Evolutionary conservation across 805 yeast genomes (phyloP).

Genomic region (Kodamaea fukazawae): DNA sequence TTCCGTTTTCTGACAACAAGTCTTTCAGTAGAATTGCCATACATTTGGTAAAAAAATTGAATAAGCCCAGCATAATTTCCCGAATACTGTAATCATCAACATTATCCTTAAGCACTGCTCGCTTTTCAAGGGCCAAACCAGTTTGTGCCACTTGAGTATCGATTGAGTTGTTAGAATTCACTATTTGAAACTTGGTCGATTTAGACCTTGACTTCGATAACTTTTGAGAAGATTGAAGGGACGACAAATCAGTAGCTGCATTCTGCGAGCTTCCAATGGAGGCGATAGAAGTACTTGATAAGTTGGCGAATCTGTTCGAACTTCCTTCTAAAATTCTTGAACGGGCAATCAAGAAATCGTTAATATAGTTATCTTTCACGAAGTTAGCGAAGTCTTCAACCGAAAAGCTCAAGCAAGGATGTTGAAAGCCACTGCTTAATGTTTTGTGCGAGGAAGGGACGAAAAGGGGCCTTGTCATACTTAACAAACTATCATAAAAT

Average conservation of each 20-base stretch:
- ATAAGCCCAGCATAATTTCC: constrained; percentile 30
- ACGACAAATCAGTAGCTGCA: neutral
- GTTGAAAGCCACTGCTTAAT: constrained; percentile 20
- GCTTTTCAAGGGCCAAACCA: neutral
- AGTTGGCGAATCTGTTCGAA: neutral
- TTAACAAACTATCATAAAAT: constrained; percentile 20
- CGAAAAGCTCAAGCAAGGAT: constrained; percentile 24
- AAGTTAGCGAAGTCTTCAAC: constrained; percentile 28
- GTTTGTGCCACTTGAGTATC: constrained; percentile 8
- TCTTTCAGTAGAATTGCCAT: constrained; percentile 24
- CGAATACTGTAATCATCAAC: constrained; percentile 25
- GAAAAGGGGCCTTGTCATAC: constrained; percentile 23
- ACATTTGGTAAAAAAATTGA: constrained; percentile 23
- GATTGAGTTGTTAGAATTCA: constrained; percentile 13
- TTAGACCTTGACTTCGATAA: constrained; percentile 7
- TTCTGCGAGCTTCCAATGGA: neutral
- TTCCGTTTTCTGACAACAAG: constrained; percentile 8
- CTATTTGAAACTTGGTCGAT: constrained; percentile 9
- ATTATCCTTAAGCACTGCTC: constrained; percentile 7
- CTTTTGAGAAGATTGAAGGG: constrained; percentile 1
- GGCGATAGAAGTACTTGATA: neutral
- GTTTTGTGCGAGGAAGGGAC: constrained; percentile 23
- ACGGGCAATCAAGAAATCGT: neutral
- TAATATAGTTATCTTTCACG: constrained; percentile 19
- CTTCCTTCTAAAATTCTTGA: neutral